These are phyloP conservation scores for Alternaria brassicicola DNA, from an alignment of 2,329 filamentous ascomycete species.

Conservation along the genomic window DNA sequence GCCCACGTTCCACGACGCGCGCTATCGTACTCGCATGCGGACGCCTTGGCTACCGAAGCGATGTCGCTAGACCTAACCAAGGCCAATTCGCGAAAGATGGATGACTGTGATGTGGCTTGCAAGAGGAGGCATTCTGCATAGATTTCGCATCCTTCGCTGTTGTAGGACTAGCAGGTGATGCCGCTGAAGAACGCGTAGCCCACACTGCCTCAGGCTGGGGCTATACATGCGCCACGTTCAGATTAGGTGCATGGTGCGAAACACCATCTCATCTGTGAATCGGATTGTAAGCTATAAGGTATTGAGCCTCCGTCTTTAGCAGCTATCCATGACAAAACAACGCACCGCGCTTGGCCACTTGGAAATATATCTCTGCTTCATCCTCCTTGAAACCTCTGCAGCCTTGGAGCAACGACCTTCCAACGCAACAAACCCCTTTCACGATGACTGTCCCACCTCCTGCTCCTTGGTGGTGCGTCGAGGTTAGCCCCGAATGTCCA, in stretches of 20 bases:
- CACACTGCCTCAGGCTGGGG: slow-evolving; percentile 6
- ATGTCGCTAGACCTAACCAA: background rate
- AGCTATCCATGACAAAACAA: background rate
- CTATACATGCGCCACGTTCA: background rate
- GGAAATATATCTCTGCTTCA: background rate
- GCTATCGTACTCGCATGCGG: background rate
- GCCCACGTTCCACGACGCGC: background rate
- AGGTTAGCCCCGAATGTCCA: slow-evolving; percentile 46
- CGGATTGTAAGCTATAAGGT: slow-evolving; percentile 22
- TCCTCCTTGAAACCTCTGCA: background rate
- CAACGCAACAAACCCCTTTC: background rate
- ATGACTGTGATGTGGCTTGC: background rate
- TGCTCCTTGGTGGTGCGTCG: slow-evolving; percentile 23
- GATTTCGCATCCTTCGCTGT: background rate
- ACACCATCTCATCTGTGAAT: slow-evolving; percentile 4
- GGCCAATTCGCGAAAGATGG: slow-evolving; percentile 2
- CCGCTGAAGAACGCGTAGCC: slow-evolving; percentile 3
- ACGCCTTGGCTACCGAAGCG: slow-evolving; percentile 6
- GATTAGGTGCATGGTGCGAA: slow-evolving; percentile 2
- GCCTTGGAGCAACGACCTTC: background rate
- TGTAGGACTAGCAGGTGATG: background rate
- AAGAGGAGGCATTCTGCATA: background rate
- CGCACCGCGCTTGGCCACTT: background rate
- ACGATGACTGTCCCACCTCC: slow-evolving; percentile 29
- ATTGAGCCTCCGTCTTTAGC: background rate